phyloP scores from a whole-genome alignment of 305 asterid genomes.

The Solanum hybrid region DNA sequence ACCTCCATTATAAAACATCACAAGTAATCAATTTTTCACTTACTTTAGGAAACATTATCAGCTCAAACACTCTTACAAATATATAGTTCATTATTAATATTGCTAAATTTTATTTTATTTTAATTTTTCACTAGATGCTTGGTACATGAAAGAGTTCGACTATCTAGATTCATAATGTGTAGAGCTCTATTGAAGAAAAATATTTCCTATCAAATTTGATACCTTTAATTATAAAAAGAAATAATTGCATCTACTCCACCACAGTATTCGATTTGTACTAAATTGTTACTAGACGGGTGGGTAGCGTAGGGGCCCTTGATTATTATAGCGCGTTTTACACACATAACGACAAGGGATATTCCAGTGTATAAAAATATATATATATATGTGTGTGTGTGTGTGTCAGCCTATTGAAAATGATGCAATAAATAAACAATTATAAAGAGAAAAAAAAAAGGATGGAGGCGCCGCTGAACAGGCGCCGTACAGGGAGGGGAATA shows the following conservation, averaged over 20 bases:
- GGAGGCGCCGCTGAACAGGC: slow-evolving; percentile 46
- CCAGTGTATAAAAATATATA: not conserved
- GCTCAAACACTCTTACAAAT: too few relatives aligned
- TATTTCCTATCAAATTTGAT: too few relatives aligned
- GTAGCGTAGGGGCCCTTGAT: not conserved
- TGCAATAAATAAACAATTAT: not conserved
- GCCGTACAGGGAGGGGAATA: slow-evolving; percentile 37
- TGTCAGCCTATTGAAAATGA: not conserved
- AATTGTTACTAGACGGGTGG: not conserved
- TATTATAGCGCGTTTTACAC: not conserved
- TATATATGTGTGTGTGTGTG: not conserved
- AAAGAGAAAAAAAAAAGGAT: not conserved
- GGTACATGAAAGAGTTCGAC: not conserved
- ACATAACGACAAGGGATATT: not conserved
- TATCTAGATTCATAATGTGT: too few relatives aligned
- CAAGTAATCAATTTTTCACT: not conserved
- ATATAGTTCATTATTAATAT: too few relatives aligned
- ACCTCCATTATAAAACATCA: not conserved
- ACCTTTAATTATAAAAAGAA: too few relatives aligned
- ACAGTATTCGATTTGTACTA: not conserved
- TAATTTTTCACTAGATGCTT: not conserved
- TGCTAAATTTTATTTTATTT: too few relatives aligned
- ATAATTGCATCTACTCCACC: not conserved
- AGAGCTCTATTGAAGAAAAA: accelerated
- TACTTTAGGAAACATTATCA: not conserved